Conservation (phyloP, 768 basidiomycete species). For the Trametes cubensis region DNA sequence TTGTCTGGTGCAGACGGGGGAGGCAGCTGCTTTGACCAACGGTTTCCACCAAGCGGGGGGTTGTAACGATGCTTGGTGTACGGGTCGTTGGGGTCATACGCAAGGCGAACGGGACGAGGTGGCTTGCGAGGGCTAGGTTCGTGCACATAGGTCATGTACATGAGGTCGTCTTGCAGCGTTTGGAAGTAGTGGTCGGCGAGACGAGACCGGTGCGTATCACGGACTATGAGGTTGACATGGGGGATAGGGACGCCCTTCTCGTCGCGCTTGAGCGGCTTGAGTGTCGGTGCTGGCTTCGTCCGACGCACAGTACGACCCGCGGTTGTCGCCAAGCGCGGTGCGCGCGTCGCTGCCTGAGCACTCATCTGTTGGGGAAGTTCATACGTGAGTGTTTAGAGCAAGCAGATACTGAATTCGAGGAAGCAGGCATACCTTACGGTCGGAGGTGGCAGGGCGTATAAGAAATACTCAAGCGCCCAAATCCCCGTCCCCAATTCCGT, state of each 20-base stretch:
- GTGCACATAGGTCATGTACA: conserved; percentile 95
- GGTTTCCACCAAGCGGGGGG: conserved; percentile 71
- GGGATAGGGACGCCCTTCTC: conserved; percentile 70
- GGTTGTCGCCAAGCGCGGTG: conserved; percentile 19
- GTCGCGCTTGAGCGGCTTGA: conserved; percentile 47
- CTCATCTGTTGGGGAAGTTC: conserved; percentile 20
- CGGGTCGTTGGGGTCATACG: conserved; percentile 76
- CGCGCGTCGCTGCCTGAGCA: conserved; percentile 20
- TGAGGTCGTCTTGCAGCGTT: conserved; percentile 82
- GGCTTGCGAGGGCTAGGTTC: conserved; percentile 55
- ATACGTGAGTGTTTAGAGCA: background rate
- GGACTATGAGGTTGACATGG: conserved; percentile 63
- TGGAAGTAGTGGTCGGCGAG: conserved; percentile 82
- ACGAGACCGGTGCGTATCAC: conserved; percentile 73
- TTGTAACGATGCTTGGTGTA: conserved; percentile 81
- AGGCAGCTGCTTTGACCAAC: conserved; percentile 66
- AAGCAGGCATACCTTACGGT: background rate
- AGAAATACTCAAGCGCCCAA: conserved; percentile 6
- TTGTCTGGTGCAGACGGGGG: conserved; percentile 69
- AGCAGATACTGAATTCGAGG: background rate
- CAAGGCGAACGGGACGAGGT: conserved; percentile 62
- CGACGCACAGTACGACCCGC: conserved; percentile 26
- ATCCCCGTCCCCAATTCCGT: too few species aligned
- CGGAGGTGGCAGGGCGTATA: conserved; percentile 11
- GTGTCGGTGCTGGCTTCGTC: conserved; percentile 24